Base-by-base conservation (phyloP, 2,329 filamentous ascomycete genomes). In the Xylaria polymorpha region DNA sequence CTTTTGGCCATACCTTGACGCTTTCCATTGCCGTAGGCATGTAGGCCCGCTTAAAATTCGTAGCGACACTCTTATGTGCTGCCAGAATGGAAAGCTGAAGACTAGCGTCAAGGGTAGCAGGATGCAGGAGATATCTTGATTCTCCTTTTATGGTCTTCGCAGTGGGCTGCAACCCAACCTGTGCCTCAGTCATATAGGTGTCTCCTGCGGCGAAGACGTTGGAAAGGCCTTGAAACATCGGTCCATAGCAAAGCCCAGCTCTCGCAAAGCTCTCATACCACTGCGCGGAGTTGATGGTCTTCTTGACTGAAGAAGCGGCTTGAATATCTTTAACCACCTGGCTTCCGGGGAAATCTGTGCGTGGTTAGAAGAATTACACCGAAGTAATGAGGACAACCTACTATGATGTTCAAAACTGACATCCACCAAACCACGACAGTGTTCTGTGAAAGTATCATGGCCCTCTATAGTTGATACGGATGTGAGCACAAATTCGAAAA, bases 51-150 rank as follows among this genome's bases (percentile, higher is more conserved):
- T 51, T 62, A 18, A 57, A 56, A 32, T 29, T 57, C 1, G 51
- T 62, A 14, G 59, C 51, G 15, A 35, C 22, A 25, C 44, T 65
- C 46, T 60, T 51, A 14, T 65, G 63, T 2, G 48, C 57, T 8
- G 66, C 66, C 3, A 68, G 32, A 15, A 68, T 57, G 5, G 41
- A 50, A n/a, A 68, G 66, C 22, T 68, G 66, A 4, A 68, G 48
- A n/a, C 25, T 41, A 7, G 66, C 60, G 25, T 68, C 66, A 20
- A 68, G 22, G 5, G 60, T 51, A 5, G 66, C 60, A 39, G 66
- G 66, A 20, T 68, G 66, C 8, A 68, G 39, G 20, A 58, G 20
- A n/a, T 68, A 68, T 22, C 66, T 37, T 10, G 66, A 68, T 37
- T 63, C 66, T 14, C 25, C 25, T 15, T 59, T 60, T 18, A 64